phyloP scores from a whole-genome alignment of 2,329 filamentous ascomycete species.

The Calonectria naviculata region DNA sequence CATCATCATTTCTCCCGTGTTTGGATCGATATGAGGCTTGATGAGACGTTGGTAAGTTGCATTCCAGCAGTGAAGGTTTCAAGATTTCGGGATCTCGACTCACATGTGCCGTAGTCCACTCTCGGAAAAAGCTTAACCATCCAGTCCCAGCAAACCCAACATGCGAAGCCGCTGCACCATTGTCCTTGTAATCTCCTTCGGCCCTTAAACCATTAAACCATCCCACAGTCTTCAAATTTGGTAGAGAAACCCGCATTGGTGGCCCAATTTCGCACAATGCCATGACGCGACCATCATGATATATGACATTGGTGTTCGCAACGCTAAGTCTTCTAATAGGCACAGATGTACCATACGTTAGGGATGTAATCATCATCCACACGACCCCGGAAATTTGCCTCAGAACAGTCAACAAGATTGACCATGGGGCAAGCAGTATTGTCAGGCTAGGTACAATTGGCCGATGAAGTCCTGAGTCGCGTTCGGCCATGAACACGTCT shows the following conservation, averaged over 20 bases:
- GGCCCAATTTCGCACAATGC: slow-evolving; percentile 79
- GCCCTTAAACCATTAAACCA: slow-evolving; percentile 70
- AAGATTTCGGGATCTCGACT: background rate
- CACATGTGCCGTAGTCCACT: slow-evolving; percentile 76
- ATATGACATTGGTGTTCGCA: slow-evolving; percentile 74
- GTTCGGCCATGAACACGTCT: slow-evolving; percentile 68
- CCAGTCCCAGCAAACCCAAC: background rate
- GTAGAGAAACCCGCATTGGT: slow-evolving; percentile 73
- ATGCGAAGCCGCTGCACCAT: background rate
- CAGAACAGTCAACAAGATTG: slow-evolving; percentile 10
- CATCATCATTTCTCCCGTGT: slow-evolving; percentile 72
- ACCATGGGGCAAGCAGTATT: slow-evolving; percentile 69
- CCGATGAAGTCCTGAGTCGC: slow-evolving; percentile 57
- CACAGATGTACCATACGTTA: slow-evolving; percentile 50
- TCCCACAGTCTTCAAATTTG: slow-evolving; percentile 73
- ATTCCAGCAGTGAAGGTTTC: background rate
- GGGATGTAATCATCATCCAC: slow-evolving; percentile 53
- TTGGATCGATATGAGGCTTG: slow-evolving; percentile 71
- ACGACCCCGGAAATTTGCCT: slow-evolving; percentile 18
- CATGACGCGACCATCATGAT: slow-evolving; percentile 75
- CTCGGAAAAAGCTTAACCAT: slow-evolving; percentile 52
- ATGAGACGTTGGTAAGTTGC: background rate
- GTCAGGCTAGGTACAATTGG: slow-evolving; percentile 76
- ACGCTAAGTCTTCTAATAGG: slow-evolving; percentile 76
- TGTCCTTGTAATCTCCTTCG: background rate